phyloP scores from a whole-genome alignment of 352 stramenopile species.

The Globisporangium iwayamae region DNA sequence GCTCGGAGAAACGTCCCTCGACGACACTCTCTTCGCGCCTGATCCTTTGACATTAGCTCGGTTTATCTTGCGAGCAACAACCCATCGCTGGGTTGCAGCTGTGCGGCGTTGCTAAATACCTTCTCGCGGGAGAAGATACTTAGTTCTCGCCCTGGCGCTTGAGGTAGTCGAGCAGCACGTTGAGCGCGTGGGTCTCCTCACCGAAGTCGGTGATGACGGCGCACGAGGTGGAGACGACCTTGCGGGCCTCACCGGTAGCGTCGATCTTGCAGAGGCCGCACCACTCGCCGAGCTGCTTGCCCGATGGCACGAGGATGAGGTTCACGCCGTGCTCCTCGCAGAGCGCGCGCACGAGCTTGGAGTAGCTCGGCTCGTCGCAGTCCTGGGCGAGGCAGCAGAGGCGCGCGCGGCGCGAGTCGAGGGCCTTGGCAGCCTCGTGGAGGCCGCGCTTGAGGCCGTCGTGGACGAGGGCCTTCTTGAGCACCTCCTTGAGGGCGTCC shows the following conservation, averaged over 20 bases:
- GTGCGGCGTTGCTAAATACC: constrained; percentile 23
- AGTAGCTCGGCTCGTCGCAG: constrained; percentile 99
- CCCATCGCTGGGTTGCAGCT: background rate
- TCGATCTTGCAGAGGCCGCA: constrained; percentile 99
- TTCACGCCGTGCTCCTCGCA: constrained; percentile 93
- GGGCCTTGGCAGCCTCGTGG: constrained; percentile 98
- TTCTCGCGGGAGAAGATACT: constrained; percentile 20
- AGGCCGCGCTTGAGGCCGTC: constrained; percentile 98
- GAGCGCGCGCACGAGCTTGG: constrained; percentile 97
- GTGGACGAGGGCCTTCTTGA: constrained; percentile 99
- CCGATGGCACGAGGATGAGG: constrained; percentile 91
- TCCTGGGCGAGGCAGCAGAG: constrained; percentile 99
- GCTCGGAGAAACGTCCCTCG: constrained; percentile 30
- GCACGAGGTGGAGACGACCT: constrained; percentile 98
- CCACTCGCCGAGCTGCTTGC: constrained; percentile 99
- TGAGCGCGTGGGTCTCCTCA: constrained; percentile 97
- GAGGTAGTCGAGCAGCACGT: constrained; percentile 98
- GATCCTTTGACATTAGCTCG: constrained; percentile 8
- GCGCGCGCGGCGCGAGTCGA: constrained; percentile 96
- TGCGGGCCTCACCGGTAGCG: constrained; percentile 95
- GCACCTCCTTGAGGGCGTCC: constrained; percentile 97
- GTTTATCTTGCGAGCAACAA: constrained; percentile 13
- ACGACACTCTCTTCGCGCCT: constrained; percentile 7
- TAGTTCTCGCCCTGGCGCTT: constrained; percentile 94
- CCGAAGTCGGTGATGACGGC: constrained; percentile 99